These are phyloP conservation scores for Annulohypoxylon stygium DNA, from an alignment of 495 filamentous ascomycete species.

Conservation along the genomic window DNA sequence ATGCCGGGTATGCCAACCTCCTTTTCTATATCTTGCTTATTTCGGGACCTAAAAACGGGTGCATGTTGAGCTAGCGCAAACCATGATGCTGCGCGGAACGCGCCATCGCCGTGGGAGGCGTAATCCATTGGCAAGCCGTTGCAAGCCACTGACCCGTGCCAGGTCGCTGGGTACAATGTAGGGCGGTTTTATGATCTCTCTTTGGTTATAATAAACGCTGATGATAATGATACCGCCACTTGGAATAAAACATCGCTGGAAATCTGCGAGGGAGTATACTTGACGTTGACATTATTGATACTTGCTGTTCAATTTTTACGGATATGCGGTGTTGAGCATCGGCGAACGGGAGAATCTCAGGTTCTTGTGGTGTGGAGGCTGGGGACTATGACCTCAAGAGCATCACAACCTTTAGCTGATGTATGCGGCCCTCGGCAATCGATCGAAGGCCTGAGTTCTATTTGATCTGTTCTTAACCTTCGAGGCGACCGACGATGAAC, in stretches of 20 bases:
- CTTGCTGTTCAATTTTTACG: background rate
- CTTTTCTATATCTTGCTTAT: slow-evolving; percentile 24
- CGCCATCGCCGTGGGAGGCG: slow-evolving; percentile 24
- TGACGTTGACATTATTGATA: background rate
- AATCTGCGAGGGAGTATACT: background rate
- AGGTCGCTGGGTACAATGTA: slow-evolving; percentile 7
- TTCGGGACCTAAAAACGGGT: slow-evolving; percentile 36
- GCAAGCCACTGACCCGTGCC: slow-evolving; percentile 33
- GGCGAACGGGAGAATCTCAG: background rate
- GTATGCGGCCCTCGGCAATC: slow-evolving; percentile 34
- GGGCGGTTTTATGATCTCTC: background rate
- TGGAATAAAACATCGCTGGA: background rate
- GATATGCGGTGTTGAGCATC: background rate
- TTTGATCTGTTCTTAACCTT: slow-evolving; percentile 9
- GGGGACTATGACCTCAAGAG: slow-evolving; percentile 1
- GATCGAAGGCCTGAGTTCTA: background rate
- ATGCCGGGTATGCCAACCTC: slow-evolving; percentile 20
- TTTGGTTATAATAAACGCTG: background rate
- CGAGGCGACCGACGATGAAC: background rate
- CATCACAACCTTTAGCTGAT: slow-evolving; percentile 5
- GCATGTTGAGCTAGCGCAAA: slow-evolving; percentile 33
- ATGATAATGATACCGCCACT: slow-evolving; percentile 5
- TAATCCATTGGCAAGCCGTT: slow-evolving; percentile 24
- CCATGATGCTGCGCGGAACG: slow-evolving; percentile 33
- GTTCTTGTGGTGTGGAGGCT: background rate